These are phyloP conservation scores for Sporisorium reilianum DNA, from an alignment of 1,284 basidiomycete species.

Conservation along the genomic window DNA sequence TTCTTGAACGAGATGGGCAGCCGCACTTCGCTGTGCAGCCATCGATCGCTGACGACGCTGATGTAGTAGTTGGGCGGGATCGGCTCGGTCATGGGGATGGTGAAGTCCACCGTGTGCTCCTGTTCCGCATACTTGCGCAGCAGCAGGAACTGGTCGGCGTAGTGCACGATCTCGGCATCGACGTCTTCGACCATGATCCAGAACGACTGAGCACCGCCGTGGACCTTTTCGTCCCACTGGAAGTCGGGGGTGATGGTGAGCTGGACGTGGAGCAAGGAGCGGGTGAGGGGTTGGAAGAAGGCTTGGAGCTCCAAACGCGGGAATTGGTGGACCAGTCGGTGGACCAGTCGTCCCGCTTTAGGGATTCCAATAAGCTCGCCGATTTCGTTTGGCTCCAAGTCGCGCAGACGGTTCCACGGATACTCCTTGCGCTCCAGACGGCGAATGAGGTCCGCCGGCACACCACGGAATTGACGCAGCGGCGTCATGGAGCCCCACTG, in stretches of 20 bases:
- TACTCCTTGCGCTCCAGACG: constrained; percentile 97
- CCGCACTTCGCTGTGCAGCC: constrained; percentile 94
- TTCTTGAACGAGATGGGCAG: constrained; percentile 98
- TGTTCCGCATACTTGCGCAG: constrained; percentile 86
- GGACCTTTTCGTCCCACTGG: constrained; percentile 95
- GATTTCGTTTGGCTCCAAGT: constrained; percentile 68
- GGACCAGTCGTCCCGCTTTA: constrained; percentile 85
- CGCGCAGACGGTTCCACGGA: constrained; percentile 64
- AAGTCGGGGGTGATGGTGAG: constrained; percentile 87
- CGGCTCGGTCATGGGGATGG: constrained; percentile 95
- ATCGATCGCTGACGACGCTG: constrained; percentile 91
- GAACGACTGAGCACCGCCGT: constrained; percentile 88
- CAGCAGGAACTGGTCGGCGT: constrained; percentile 91
- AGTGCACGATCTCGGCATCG: constrained; percentile 93
- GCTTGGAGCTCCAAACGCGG: constrained; percentile 85
- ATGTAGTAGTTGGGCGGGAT: constrained; percentile 98
- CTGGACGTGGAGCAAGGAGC: constrained; percentile 65
- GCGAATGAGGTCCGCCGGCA: constrained; percentile 85
- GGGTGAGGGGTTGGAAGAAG: constrained; percentile 60
- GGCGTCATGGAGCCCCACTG: constrained; percentile 98
- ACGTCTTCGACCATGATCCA: constrained; percentile 93
- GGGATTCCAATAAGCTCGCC: constrained; percentile 95
- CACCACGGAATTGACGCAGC: constrained; percentile 91
- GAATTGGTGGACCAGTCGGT: constrained; percentile 95
- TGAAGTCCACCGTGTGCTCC: constrained; percentile 93